Evolutionary conservation across 257 asterid species (phyloP), one percentile per base, ranked within the genome.

Genomic region (Pogostemon cablin): DNA sequence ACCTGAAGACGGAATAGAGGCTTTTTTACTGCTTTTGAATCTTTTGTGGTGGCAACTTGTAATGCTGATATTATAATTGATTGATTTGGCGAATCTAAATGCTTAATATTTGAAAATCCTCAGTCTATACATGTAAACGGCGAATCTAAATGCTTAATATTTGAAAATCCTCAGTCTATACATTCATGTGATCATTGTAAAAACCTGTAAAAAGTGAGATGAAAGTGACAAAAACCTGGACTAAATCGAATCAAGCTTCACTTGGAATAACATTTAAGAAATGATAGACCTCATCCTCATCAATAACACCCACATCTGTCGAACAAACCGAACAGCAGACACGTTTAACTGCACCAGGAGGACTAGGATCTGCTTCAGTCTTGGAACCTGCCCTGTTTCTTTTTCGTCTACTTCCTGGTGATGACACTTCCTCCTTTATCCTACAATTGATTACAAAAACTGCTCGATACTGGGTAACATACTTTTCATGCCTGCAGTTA

Each of bases 251-350:
- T 86, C 83, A 88, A 68, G 91, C 83, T 78, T 92, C 91, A 47
- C 98, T 90, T 3, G 97, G 97, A 67, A 92, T 84, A 77, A 83
- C 95, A 50, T 86, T 82, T 9, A 86, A 66, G 85, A 90, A 90
- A 79, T 93, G 97, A 80, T 93, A 90, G 57, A 88, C 82, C 75
- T 93, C 92, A 11, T 88, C 93, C 72, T 90, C 95, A 42, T 90
- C 97, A 4, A 93, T 72, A 60, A 87, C 92, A 38, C 98, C 98
- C 35, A 90, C 97, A 25, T 86, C 80, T 0, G 97, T 90, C 5
- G 86, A 88, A 82, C 98, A 93, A 68, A 93, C 87, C 49, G 84
- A 77, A 73, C 97, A 93, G 65, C 90, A 83, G 8, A 90, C 96
- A 0, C 71, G 81, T 73, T 88, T 84, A 56, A 72, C 66, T 25